Base-by-base conservation (phyloP, 2,329 filamentous ascomycete genomes). In the Pestalotiopsis sp. region DNA sequence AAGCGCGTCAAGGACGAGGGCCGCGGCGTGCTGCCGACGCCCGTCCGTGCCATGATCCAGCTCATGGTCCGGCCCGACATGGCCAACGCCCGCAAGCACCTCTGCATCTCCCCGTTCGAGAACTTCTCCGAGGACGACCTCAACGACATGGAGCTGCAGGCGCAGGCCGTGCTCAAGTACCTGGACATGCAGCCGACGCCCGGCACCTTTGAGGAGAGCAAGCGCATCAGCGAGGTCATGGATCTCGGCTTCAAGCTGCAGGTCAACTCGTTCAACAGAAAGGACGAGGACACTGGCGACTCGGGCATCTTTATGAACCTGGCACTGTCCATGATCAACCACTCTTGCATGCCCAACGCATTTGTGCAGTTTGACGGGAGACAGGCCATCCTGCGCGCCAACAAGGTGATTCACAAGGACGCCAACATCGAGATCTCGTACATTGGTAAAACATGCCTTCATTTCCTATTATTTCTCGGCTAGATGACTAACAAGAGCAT, bases 391-490 rank as follows among this genome's bases (percentile, higher is more conserved):
- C 77, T 91, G 14, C 81, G 84, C 49, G 86, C 88, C 1, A 81
- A 86, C 66, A 76, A 73, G 25, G 76, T 80, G 3, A 88, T 91
- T 57, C 73, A 80, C 14, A 75, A 80, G 39, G 87, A 83, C 7
- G 84, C 90, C 31, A 87, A 90, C 78, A 84, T 91, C 66, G 83
- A 86, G 68, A 88, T 91, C 41, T 89, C 87, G 1, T 91, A 91
- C 71, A 87, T 88, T 45, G 88, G 89, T 86, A 78, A 69, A 69
- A 20, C 45, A 52, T 52, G 5, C 20, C 45, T 9, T 20, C 41
- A 23, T 52, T 49, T 49, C 41, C n/a, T n/a, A 14, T 4, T 2
- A 45, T 17, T 6, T 1, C 17, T 4, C 2, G 17, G 7, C 14
- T 52, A 3, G 4, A 11, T 66, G 38, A 36, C 64, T 66, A 23